Base-by-base conservation (phyloP, 495 filamentous ascomycete species). In the Xylaria cubensis region DNA sequence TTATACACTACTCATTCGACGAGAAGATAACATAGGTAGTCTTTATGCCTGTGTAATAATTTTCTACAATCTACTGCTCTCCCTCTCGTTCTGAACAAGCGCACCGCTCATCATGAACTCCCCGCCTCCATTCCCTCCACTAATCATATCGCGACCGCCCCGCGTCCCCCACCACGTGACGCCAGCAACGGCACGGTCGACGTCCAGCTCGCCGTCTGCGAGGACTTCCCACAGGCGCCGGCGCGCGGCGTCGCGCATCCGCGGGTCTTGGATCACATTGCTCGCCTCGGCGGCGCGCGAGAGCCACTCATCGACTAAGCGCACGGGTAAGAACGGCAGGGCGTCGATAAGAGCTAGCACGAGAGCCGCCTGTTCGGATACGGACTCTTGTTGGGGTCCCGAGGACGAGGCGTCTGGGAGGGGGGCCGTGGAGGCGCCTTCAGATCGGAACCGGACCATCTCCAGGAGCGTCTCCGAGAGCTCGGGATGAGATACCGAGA, bases 121-220 rank as follows among this genome's bases (percentile, higher is more conserved):
- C 17, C 26, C 67, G 12, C 56, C 21, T 17, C 53, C 58, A 24
- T 21, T 69, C 17, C 19, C 67, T 2, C 53, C 65, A 9, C 21
- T 68, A 5, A 86, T 79, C 42, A 81, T 78, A 69, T 84, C 78
- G 41, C 80, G 72, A 2, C 84, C 84, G 0, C 84, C 84, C 55
- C 78, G 76, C 5, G 80, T 84, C 9, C 84, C 83, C 96, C 96
- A 99, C 96, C 96, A 99, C 15, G 89, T 88, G 36, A 97, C 91
- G 70, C 91, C 95, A 58, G 93, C 84, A 62, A 92, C 90, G 12
- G 93, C 90, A 34, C 94, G 85, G 75, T 97, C 93, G 61, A 97
- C 89, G 82, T 98, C 95, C 91, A 98, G 95, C 82, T 98, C 95
- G 9, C 95, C 94, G 72, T 87, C 88, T 32, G 90, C 90, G 53